Conservation (phyloP, 2,329 filamentous ascomycete species). For the Myriosclerotinia curreyana region DNA sequence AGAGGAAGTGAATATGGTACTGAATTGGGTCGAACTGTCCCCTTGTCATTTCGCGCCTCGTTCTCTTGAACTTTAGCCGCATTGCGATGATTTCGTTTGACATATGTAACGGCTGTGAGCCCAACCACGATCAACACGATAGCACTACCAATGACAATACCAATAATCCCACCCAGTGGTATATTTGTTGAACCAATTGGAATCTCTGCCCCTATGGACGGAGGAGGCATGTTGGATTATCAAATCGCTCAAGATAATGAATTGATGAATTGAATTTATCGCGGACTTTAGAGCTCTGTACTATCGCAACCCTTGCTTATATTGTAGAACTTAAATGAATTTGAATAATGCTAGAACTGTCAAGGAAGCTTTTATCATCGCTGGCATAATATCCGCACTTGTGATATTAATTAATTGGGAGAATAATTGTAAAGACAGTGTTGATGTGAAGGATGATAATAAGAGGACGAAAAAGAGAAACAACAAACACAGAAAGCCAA, state of each 20-base stretch:
- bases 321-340: not conserved
- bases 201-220: not conserved
- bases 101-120: not conserved
- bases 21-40: not conserved
- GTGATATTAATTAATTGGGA: not conserved
- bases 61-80: not conserved
- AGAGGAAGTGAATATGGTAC: conserved; percentile 2
- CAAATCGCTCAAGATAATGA: not conserved
- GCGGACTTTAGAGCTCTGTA: not conserved
- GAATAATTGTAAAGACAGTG: not conserved
- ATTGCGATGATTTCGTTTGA: not conserved
- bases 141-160: conserved; percentile 10
- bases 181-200: conserved; percentile 1
- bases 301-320: not conserved
- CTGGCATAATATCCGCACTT: conserved; percentile 13
- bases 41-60: not conserved
- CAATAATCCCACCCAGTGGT: conserved; percentile 6
- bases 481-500: conserved; percentile 2
- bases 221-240: conserved; percentile 14
- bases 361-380: not conserved
- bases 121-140: conserved; percentile 4
- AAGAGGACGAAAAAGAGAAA: not conserved
- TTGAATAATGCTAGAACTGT: not conserved
- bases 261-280: not conserved
- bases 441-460: not conserved